Percentiles rank a stretch among this genome's conserved stretches.
These are phyloP conservation scores for Lyophyllum semitale DNA, from an alignment of 768 basidiomycete genomes.

Conservation along the genomic window DNA sequence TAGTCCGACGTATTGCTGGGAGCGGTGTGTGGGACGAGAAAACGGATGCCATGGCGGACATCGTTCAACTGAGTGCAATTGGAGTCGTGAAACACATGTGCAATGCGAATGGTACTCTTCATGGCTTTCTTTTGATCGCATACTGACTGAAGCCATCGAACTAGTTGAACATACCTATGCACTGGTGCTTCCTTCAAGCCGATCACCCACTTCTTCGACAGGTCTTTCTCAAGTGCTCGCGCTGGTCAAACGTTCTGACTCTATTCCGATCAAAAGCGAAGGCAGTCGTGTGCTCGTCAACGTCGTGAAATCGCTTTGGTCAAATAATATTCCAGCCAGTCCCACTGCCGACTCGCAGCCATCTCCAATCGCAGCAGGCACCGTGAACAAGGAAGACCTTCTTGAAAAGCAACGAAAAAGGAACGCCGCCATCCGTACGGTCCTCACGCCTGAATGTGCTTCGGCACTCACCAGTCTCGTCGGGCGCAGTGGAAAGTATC, in stretches of 20 bases:
- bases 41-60: constrained; percentile 78
- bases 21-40: constrained; percentile 73
- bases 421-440: constrained; percentile 50
- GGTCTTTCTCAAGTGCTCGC: constrained; percentile 72
- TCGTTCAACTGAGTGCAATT: constrained; percentile 86
- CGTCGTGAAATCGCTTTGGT: constrained; percentile 77
- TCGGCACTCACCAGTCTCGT: constrained; percentile 71
- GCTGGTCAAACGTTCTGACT: constrained; percentile 78
- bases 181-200: constrained; percentile 49
- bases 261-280: constrained; percentile 83
- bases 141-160: constrained; percentile 1
- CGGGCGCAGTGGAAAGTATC: constrained; percentile 76
- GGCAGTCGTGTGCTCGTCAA: constrained; percentile 89
- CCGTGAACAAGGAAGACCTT: constrained; percentile 30
- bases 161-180: constrained; percentile 47
- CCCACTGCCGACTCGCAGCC: constrained; percentile 20
- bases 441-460: constrained; percentile 57
- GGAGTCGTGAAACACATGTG: constrained; percentile 90
- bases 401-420: constrained; percentile 49
- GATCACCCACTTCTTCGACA: constrained; percentile 34
- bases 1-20: constrained; percentile 60
- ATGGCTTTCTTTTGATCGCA: background rate
- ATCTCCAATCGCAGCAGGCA: constrained; percentile 19
- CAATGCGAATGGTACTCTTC: constrained; percentile 63
- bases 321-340: constrained; percentile 40